Evolutionary conservation across 139 green algal genomes (phyloP).

Genomic region (Chlorella sorokiniana): DNA sequence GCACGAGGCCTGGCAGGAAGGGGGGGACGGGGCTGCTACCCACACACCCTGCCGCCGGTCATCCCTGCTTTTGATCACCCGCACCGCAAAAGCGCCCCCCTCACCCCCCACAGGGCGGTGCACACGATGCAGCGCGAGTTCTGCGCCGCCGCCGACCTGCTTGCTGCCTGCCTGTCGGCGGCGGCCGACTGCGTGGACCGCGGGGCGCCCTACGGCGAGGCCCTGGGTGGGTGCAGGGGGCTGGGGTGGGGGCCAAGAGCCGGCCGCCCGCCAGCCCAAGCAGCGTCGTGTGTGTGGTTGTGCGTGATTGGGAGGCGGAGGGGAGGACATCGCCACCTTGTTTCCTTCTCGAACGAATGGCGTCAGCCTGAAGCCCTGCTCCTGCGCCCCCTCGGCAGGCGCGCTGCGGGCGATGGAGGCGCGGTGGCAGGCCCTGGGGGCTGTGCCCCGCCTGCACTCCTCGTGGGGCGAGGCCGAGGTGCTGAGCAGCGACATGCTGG

Average conservation of each 20-base stretch:
- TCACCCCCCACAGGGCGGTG: constrained; percentile 1
- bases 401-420: constrained; percentile 13
- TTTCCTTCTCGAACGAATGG: too few relatives aligned
- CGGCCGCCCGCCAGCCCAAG: too few relatives aligned
- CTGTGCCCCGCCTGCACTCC: neutral
- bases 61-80: neutral
- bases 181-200: constrained; percentile 10
- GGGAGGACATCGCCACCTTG: too few relatives aligned
- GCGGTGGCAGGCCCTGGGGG: constrained; percentile 24
- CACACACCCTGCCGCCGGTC: too few relatives aligned
- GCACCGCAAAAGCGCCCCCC: neutral
- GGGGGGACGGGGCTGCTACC: neutral
- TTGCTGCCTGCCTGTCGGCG: neutral
- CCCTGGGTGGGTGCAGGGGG: neutral
- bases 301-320: neutral
- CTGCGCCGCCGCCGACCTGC: neutral
- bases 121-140: constrained; percentile 1
- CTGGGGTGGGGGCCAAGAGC: neutral
- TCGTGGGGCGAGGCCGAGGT: constrained; percentile 16
- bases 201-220: neutral
- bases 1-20: neutral
- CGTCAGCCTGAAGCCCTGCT: neutral
- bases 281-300: neutral
- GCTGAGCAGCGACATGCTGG: constrained; percentile 24
- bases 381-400: neutral